Conservation (phyloP, 768 basidiomycete species). For the Auriculariales sp. region DNA sequence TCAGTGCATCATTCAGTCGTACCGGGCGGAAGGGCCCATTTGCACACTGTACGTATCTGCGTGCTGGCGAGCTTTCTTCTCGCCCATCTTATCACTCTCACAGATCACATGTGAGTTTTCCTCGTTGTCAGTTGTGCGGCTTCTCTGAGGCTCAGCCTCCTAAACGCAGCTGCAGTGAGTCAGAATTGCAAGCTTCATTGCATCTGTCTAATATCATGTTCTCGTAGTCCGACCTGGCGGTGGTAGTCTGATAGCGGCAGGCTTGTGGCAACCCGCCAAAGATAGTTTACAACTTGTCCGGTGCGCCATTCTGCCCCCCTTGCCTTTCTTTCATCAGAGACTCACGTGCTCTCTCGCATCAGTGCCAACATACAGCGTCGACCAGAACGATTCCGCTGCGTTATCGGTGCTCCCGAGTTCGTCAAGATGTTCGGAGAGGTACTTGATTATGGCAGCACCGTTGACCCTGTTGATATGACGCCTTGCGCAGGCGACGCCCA, state of each 20-base stretch:
- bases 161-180: too few relatives aligned
- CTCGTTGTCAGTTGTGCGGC: too few relatives aligned
- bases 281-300: conserved; percentile 69
- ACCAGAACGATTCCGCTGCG: conserved; percentile 43
- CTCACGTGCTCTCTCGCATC: not conserved
- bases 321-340: too few relatives aligned
- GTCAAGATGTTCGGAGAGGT: conserved; percentile 66
- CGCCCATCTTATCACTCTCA: too few relatives aligned
- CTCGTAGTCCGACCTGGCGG: conserved; percentile 28
- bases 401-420: conserved; percentile 59
- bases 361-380: conserved; percentile 52
- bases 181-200: too few relatives aligned
- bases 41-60: conserved; percentile 52
- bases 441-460: too few relatives aligned
- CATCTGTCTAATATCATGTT: too few relatives aligned
- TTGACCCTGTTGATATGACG: too few relatives aligned
- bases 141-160: too few relatives aligned
- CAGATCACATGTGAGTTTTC: conserved; percentile 61
- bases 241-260: conserved; percentile 62
- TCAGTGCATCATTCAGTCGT: conserved; percentile 76
- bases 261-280: conserved; percentile 65
- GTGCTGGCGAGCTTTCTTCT: too few relatives aligned
- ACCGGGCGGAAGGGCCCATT: conserved; percentile 85
- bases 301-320: too few relatives aligned
- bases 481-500: conserved; percentile 39